Evolutionary conservation across 2,329 filamentous ascomycete species (phyloP).

Genomic region (Alternaria sp.): DNA sequence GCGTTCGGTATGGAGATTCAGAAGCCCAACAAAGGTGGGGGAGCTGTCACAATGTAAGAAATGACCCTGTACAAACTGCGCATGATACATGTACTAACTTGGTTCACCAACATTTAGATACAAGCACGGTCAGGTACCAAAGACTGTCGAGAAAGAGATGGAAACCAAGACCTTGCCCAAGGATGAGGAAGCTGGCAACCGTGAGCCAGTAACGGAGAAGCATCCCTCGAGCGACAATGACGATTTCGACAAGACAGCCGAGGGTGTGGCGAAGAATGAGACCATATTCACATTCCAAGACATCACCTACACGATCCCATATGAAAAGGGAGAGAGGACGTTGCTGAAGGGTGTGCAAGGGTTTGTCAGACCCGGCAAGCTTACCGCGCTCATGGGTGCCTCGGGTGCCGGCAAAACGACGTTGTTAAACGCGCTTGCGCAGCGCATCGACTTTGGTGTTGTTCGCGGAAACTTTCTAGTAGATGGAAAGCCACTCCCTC

Average conservation of each 20-base stretch:
- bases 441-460: constrained; percentile 57
- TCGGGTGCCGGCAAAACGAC: constrained; percentile 61
- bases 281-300: constrained; percentile 79
- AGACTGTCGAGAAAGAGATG: constrained; percentile 65
- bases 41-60: constrained; percentile 63
- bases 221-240: constrained; percentile 38
- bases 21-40: constrained; percentile 68
- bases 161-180: constrained; percentile 58
- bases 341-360: constrained; percentile 72
- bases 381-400: constrained; percentile 81
- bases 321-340: constrained; percentile 54
- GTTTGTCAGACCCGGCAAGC: constrained; percentile 89
- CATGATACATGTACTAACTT: too few relatives aligned
- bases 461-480: constrained; percentile 58
- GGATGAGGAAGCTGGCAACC: constrained; percentile 62
- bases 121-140: constrained; percentile 70
- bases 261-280: constrained; percentile 68
- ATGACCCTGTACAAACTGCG: too few relatives aligned
- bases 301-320: constrained; percentile 77
- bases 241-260: constrained; percentile 43
- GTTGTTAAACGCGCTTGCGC: constrained; percentile 50
- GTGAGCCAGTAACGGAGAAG: constrained; percentile 40
- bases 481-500: constrained; percentile 57
- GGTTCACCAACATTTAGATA: constrained; percentile 26
- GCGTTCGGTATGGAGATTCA: constrained; percentile 57